Evolutionary conservation across 441 rosid species (phyloP).

Genomic region (Erodium texanum): DNA sequence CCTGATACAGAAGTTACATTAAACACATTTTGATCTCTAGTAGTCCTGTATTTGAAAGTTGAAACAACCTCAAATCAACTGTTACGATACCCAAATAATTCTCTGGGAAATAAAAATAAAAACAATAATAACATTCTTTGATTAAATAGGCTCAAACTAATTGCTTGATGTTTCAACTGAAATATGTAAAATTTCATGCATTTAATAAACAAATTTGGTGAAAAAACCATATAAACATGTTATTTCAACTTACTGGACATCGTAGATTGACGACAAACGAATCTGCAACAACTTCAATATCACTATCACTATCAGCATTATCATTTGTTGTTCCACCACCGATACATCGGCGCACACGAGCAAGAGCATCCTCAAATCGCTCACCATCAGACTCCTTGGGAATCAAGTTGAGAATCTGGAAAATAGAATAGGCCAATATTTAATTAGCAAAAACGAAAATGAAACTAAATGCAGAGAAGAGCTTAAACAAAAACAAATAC

Average conservation of each 20-base stretch:
- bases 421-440: conserved; percentile 13
- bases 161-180: neutral
- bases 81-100: neutral
- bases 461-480: neutral
- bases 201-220: neutral
- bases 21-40: neutral
- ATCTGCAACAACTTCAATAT: conserved; percentile 96
- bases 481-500: neutral
- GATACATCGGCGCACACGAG: conserved; percentile 82
- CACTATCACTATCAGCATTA: conserved; percentile 91
- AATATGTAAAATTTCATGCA: neutral
- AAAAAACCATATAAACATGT: neutral
- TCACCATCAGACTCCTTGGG: conserved; percentile 86
- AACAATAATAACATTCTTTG: neutral
- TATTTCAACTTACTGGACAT: conserved; percentile 70
- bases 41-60: neutral
- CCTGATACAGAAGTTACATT: neutral
- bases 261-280: conserved; percentile 70
- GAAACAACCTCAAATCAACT: no score
- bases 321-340: conserved; percentile 80
- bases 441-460: conserved; percentile 4
- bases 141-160: neutral
- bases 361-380: conserved; percentile 71
- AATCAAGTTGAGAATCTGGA: conserved; percentile 72
- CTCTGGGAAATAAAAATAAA: no score